These are phyloP conservation scores for Auriscalpium microsporum DNA, from an alignment of 768 basidiomycete species.

Conservation along the genomic window DNA sequence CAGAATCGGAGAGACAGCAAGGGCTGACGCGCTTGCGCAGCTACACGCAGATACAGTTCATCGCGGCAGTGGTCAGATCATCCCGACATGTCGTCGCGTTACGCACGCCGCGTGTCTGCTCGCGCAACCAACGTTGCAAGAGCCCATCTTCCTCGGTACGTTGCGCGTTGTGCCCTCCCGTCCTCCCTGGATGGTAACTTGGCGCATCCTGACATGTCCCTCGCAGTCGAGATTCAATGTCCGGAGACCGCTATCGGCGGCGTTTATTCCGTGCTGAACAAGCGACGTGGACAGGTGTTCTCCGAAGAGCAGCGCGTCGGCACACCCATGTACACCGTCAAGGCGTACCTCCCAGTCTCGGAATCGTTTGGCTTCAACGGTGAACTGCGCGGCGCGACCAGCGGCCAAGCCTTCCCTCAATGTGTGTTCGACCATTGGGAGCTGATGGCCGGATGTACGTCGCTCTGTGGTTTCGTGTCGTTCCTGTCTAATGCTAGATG, in stretches of 20 bases:
- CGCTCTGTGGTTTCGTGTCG: background rate
- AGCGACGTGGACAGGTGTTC: constrained; percentile 97
- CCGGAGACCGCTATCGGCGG: constrained; percentile 96
- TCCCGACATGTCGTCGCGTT: constrained; percentile 93
- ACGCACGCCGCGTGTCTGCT: constrained; percentile 94
- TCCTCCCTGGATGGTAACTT: background rate
- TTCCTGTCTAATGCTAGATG: background rate
- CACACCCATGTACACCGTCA: constrained; percentile 99
- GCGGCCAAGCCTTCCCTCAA: constrained; percentile 98
- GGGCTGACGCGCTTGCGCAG: constrained; percentile 28
- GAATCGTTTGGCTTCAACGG: constrained; percentile 98
- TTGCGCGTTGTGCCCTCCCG: constrained; percentile 20
- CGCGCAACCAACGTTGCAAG: constrained; percentile 85
- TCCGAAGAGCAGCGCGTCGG: constrained; percentile 93
- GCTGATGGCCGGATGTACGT: constrained; percentile 65
- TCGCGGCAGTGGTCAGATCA: constrained; percentile 97
- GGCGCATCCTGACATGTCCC: background rate
- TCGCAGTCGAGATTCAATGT: constrained; percentile 92
- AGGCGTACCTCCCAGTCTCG: constrained; percentile 87
- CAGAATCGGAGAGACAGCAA: background rate
- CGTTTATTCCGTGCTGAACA: constrained; percentile 91
- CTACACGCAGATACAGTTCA: constrained; percentile 98
- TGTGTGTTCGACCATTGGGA: constrained; percentile 92
- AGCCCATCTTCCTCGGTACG: constrained; percentile 89
- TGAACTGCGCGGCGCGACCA: constrained; percentile 84